These are phyloP conservation scores for Aspergillus sp. DNA, from an alignment of 2,329 filamentous ascomycete genomes.

Conservation along the genomic window DNA sequence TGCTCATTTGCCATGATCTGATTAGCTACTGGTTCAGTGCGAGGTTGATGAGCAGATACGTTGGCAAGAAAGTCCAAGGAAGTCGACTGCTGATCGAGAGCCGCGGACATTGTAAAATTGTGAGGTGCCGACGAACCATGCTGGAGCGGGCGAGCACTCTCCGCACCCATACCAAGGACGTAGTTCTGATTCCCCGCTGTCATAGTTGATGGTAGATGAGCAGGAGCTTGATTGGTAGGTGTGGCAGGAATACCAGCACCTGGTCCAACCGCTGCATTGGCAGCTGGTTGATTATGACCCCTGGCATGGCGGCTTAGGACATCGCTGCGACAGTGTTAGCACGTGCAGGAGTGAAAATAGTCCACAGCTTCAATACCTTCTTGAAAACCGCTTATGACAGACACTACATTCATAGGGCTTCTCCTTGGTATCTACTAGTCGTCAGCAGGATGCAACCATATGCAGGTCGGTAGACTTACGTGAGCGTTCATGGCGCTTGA, in stretches of 20 bases:
- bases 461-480: slow-evolving; percentile 42
- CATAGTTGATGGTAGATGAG: slow-evolving; percentile 27
- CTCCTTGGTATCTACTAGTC: slow-evolving; percentile 53
- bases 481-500: slow-evolving; percentile 57
- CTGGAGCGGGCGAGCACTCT: slow-evolving; percentile 21
- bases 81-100: slow-evolving; percentile 34
- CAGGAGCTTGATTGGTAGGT: slow-evolving; percentile 25
- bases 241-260: slow-evolving; percentile 31
- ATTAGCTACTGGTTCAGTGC: slow-evolving; percentile 30
- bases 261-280: slow-evolving; percentile 18
- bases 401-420: slow-evolving; percentile 56
- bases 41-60: slow-evolving; percentile 37
- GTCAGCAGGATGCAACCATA: neutral
- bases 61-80: slow-evolving; percentile 45
- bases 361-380: slow-evolving; percentile 44
- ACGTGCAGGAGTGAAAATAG: slow-evolving; percentile 1
- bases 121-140: slow-evolving; percentile 22
- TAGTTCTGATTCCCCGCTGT: slow-evolving; percentile 20
- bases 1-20: slow-evolving; percentile 33
- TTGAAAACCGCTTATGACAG: slow-evolving; percentile 57
- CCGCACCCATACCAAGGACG: slow-evolving; percentile 17
- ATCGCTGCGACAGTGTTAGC: slow-evolving; percentile 38
- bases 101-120: slow-evolving; percentile 30
- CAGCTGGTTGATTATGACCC: slow-evolving; percentile 43
- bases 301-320: slow-evolving; percentile 55